phyloP scores from a whole-genome alignment of 23 red algal genomes.

The Gracilaria domingensis region DNA sequence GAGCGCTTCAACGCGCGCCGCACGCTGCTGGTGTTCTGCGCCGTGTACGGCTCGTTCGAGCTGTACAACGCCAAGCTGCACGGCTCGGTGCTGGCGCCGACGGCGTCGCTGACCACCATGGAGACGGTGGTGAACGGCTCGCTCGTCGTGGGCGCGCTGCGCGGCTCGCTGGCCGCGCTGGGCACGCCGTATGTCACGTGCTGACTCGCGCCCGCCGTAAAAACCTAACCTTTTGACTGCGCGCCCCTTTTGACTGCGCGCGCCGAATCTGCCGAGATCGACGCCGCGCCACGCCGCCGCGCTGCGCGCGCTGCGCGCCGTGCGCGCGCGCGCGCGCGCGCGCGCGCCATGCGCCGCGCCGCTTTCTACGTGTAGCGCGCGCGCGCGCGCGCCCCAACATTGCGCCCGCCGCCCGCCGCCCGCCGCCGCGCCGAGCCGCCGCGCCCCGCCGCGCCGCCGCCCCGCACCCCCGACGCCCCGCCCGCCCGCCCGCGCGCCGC shows the following conservation, averaged over 20 bases:
- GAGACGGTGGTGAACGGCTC: constrained; percentile 62
- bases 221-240: too few relatives aligned
- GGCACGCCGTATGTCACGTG: constrained; percentile 50
- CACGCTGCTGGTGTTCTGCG: constrained; percentile 61
- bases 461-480: not conserved
- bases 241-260: too few relatives aligned
- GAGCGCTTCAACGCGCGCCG: constrained; percentile 40
- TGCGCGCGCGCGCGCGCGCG: not conserved
- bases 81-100: constrained; percentile 58
- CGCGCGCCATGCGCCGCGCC: not conserved
- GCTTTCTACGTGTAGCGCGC: not conserved
- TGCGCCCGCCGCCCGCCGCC: not conserved
- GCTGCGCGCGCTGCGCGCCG: not conserved
- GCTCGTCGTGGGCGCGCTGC: constrained; percentile 51
- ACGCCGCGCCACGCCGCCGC: not conserved
- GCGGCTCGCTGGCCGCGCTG: constrained; percentile 61
- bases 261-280: not conserved
- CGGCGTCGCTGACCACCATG: constrained; percentile 46
- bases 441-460: not conserved
- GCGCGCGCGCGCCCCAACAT: not conserved
- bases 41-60: constrained; percentile 53
- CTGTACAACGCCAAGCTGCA: constrained; percentile 46
- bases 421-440: too few relatives aligned
- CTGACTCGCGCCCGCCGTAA: not conserved
- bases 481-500: not conserved